Conservation (phyloP, 176 grass and related monocot genomes). For the Zizania latifolia region DNA sequence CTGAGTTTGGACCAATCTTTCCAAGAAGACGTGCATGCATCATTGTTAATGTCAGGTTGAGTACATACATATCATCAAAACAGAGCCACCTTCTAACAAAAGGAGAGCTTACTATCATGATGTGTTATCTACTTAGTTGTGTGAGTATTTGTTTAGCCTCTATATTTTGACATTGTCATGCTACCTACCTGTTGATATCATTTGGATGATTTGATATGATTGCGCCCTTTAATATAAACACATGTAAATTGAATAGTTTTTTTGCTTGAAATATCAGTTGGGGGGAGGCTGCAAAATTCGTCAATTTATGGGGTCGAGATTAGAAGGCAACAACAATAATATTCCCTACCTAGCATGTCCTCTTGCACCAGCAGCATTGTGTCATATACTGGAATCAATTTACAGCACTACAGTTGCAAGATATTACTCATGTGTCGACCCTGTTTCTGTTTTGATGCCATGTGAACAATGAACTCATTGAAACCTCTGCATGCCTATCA, state of each 20-base stretch:
- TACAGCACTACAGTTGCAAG: conserved; percentile 20
- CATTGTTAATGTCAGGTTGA: conserved; percentile 5
- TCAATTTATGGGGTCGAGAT: not conserved
- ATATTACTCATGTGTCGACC: conserved; percentile 26
- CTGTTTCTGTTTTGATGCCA: conserved; percentile 20
- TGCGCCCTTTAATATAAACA: too few relatives aligned
- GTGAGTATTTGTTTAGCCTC: not conserved
- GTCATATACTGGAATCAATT: conserved; percentile 26
- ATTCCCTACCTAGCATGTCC: not conserved
- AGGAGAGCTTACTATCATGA: not conserved
- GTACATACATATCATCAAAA: not conserved
- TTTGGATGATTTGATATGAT: too few relatives aligned
- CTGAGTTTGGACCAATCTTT: not conserved
- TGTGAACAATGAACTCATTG: conserved; percentile 26
- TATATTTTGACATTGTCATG: too few relatives aligned
- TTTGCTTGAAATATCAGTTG: too few relatives aligned
- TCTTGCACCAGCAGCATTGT: conserved; percentile 7
- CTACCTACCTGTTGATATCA: too few relatives aligned
- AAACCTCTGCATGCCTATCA: conserved; percentile 9
- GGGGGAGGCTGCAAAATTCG: not conserved
- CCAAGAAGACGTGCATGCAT: not conserved
- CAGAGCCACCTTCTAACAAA: not conserved
- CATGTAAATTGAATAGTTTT: too few relatives aligned
- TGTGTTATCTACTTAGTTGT: conserved; percentile 18
- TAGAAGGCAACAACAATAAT: not conserved